A percentile compares a stretch with the other conserved stretches of the same genome.
phyloP scores from a whole-genome alignment of 2,329 filamentous ascomycete genomes.

The Fusarium azukiicola region DNA sequence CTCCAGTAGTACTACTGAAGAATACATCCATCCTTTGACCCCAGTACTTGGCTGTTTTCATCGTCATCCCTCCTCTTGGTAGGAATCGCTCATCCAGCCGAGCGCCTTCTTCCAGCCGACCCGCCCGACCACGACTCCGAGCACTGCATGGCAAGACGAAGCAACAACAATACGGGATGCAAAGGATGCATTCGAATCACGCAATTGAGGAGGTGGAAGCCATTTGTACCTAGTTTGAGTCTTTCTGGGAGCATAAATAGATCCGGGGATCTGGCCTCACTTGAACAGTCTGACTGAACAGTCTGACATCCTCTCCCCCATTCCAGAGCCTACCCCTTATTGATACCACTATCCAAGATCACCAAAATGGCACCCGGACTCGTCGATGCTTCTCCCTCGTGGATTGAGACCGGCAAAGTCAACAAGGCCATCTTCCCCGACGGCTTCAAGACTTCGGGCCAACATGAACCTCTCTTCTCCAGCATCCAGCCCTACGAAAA shows the following conservation, averaged over 20 bases:
- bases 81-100: background rate
- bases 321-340: background rate
- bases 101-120: conserved; percentile 12
- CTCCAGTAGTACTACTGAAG: background rate
- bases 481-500: conserved; percentile 83
- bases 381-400: background rate
- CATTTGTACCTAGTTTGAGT: background rate
- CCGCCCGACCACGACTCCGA: conserved; percentile 13
- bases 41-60: background rate
- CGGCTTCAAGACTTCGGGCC: conserved; percentile 79
- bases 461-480: conserved; percentile 85
- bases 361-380: conserved; percentile 14
- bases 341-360: background rate
- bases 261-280: background rate
- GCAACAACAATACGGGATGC: conserved; percentile 11
- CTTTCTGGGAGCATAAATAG: background rate
- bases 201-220: background rate
- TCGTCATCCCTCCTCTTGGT: background rate
- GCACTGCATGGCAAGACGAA: conserved; percentile 5
- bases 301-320: background rate
- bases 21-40: background rate
- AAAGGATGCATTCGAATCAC: conserved; percentile 17
- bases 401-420: conserved; percentile 4
- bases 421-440: conserved; percentile 63
- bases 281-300: background rate